A percentile compares a stretch with the other conserved stretches of the same genome.
These are phyloP conservation scores for Solanum piurae DNA, from an alignment of 257 asterid species.

Conservation along the genomic window DNA sequence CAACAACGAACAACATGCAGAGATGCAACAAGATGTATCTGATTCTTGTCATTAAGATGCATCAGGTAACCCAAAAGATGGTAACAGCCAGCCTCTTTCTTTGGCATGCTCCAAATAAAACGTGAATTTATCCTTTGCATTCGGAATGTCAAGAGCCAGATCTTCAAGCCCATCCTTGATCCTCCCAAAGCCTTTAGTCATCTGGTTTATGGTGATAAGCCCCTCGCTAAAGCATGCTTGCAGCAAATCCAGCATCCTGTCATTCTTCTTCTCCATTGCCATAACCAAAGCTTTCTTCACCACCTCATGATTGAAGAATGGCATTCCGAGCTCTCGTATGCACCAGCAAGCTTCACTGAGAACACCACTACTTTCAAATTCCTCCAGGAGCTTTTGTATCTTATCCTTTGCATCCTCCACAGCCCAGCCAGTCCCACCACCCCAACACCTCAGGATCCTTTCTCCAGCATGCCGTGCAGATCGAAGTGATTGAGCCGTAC, in stretches of 20 bases:
- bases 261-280: slow-evolving; percentile 99
- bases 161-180: slow-evolving; percentile 87
- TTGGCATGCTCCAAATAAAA: slow-evolving; percentile 51
- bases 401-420: slow-evolving; percentile 99
- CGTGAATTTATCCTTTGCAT: slow-evolving; percentile 67
- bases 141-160: slow-evolving; percentile 90
- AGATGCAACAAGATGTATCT: slow-evolving; percentile 2
- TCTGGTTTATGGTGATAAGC: slow-evolving; percentile 82
- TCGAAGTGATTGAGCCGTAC: slow-evolving; percentile 61
- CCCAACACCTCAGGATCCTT: slow-evolving; percentile 98
- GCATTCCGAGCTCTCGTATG: slow-evolving; percentile 85
- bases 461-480: slow-evolving; percentile 98
- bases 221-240: slow-evolving; percentile 77
- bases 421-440: slow-evolving; percentile 98
- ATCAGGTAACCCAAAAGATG: slow-evolving; percentile 10
- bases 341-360: slow-evolving; percentile 88
- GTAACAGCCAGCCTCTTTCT: slow-evolving; percentile 55
- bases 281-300: slow-evolving; percentile 93
- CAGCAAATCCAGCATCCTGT: slow-evolving; percentile 69
- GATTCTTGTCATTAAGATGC: slow-evolving; percentile 19
- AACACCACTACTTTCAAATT: slow-evolving; percentile 88
- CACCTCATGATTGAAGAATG: slow-evolving; percentile 91
- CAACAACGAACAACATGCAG: slow-evolving; percentile 7
- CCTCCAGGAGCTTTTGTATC: slow-evolving; percentile 89
- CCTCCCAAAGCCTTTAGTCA: slow-evolving; percentile 84